Base-by-base conservation (phyloP, 2,329 filamentous ascomycete species). In the Microthyrium microscopicum region DNA sequence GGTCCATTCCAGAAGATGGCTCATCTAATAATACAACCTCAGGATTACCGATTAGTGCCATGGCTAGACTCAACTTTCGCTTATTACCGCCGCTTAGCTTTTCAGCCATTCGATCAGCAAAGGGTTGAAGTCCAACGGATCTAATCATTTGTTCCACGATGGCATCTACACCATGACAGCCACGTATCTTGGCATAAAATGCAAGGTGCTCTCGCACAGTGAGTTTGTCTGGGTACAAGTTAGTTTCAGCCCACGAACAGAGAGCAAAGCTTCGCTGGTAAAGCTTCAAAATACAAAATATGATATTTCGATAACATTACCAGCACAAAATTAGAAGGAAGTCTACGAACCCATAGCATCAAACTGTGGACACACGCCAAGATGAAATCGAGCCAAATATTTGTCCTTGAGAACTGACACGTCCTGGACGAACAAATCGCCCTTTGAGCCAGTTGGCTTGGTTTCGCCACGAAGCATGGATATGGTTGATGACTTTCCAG, bases 11-110 rank as follows among this genome's bases (percentile, higher is more conserved):
- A 0, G 77, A 84, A 1, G 72, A 80, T 0, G 87, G 87, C 50
- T 94, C 87, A 47, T 95, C 87, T 2, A 94, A 73, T 0, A 94
- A 64, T 1, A 95, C 61, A 0, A 93, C 84, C 0, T 75, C 72
- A 0, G 85, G 85, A 45, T 94, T 92, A 4, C 85, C 87, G 68
- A 93, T 92, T 2, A 95, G 60, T 0, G 87, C 85, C 35, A 94
- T 92, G 3, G 79, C 85, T 0, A 94, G 66, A 13, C 73, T 82
- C 1, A 95, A 61, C 54, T 94, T 95, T n/a, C 85, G 68, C 59
- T 91, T 91, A 58, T 93, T 94, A 20, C 87, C 87, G 6, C 87
- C 85, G 0, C 79, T 87, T 0, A 94, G 66, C 29, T 79, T 77
- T 35, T 69, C 66, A 0, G 81, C 85, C 67, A 87, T 82, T 18